phyloP scores from a whole-genome alignment of 176 grass and related monocot species.

The Hordeum marinum region DNA sequence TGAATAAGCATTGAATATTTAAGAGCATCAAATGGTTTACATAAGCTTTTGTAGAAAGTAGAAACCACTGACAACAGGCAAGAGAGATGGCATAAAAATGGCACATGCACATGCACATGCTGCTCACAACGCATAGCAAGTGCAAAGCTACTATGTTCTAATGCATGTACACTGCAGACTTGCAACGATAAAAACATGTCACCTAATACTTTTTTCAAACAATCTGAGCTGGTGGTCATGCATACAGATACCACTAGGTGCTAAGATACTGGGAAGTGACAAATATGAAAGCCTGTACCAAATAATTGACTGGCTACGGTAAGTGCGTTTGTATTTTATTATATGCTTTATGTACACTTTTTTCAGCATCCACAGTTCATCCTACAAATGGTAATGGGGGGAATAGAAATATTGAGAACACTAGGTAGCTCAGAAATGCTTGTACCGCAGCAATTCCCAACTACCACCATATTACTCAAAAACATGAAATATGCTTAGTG shows the following conservation, averaged over 20 bases:
- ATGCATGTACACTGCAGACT: not conserved
- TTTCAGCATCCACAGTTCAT: constrained; percentile 4
- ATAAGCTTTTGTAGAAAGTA: not conserved
- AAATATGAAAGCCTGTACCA: constrained; percentile 1
- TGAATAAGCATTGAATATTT: constrained; percentile 12
- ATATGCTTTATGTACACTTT: not conserved
- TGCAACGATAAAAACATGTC: not conserved
- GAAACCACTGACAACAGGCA: not conserved
- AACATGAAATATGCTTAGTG: not conserved
- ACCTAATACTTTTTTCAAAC: not conserved
- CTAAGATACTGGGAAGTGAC: not conserved
- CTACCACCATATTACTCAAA: not conserved
- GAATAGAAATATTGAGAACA: not conserved
- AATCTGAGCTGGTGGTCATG: not conserved
- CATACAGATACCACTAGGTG: not conserved
- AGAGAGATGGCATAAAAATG: constrained; percentile 10
- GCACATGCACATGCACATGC: not conserved
- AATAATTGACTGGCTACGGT: not conserved
- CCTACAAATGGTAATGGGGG: not conserved
- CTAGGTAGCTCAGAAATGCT: not conserved
- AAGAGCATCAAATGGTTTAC: not conserved
- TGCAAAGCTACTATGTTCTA: not conserved
- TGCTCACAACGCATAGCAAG: not conserved
- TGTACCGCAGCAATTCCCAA: not conserved
- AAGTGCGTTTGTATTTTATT: not conserved